A percentile compares a stretch with the other conserved stretches of the same genome.
These are phyloP conservation scores for Toxicodendron radicans DNA, from an alignment of 345 rosid genomes.

Conservation along the genomic window DNA sequence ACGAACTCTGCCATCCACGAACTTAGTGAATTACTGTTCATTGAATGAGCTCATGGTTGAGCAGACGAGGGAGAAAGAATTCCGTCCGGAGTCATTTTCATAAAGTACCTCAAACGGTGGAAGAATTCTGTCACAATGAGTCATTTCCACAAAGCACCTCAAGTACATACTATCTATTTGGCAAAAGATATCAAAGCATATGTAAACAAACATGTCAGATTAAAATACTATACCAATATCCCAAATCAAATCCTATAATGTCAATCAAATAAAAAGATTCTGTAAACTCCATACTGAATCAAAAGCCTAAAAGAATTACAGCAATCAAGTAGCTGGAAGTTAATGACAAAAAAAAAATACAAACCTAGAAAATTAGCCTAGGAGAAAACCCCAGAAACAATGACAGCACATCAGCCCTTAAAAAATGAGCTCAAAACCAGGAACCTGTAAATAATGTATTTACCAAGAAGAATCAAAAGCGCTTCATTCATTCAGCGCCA, in stretches of 20 bases:
- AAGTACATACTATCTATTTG: too few species aligned
- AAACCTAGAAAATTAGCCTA: conserved; percentile 13
- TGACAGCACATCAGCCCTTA: conserved; percentile 14
- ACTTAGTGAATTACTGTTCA: too few species aligned
- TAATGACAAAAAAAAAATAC: background rate
- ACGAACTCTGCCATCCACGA: too few species aligned
- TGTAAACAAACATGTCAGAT: too few species aligned
- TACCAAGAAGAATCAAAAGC: background rate
- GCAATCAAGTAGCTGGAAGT: background rate
- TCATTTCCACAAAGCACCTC: too few species aligned
- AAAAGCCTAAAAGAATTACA: background rate
- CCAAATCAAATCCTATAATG: conserved; percentile 13
- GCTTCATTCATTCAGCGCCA: conserved; percentile 27
- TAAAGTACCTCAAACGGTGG: too few species aligned
- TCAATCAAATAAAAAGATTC: background rate
- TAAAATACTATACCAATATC: background rate
- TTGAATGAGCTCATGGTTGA: too few species aligned
- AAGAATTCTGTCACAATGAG: too few species aligned
- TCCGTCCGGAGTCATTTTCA: too few species aligned
- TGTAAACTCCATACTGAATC: background rate
- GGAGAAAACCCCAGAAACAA: conserved; percentile 1
- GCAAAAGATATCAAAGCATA: too few species aligned
- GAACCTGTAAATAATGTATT: background rate
- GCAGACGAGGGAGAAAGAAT: too few species aligned
- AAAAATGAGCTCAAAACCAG: conserved; percentile 16